Evolutionary conservation across 106 monocot species (phyloP), one percentile per base, ranked within the genome.

Genomic region (Chionographis japonica): DNA sequence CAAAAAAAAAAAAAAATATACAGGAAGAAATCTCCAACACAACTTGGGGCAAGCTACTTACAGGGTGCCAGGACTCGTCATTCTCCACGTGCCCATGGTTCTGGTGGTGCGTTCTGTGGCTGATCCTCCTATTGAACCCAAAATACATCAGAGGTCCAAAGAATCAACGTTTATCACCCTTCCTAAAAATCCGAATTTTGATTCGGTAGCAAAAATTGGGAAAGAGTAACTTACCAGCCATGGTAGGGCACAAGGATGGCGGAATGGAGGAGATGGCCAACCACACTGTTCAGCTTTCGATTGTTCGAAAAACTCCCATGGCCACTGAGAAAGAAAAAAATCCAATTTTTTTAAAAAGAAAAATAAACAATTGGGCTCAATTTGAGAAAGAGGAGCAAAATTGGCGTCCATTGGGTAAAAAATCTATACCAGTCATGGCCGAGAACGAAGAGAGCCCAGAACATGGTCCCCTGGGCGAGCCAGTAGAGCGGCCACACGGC

Each of bases 41-140:
- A 4, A 54, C 40, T 35, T 53, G 11, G 60, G 68, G 16, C 4
- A 17, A 67, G 52, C 14, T 5, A 77, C 83, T 67, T 17, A 92
- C 92, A 10, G 92, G 92, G 54, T 92, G 85, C 92, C 92, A 92
- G 1, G 92, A 92, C 41, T 92, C 92, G 37, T 92, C 92, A n/a
- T 80, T 92, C 70, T 92, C 88, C 6, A 83, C 83, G 27, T 92
- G 92, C 18, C 92, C 92, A 55, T 88, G 85, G 73, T 88, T 82
- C 77, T 88, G 81, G 70, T 92, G 92, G 53, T 92, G 92, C 0
- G 76, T 85, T 50, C 80, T 85, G 72, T 92, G 92, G 66, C 88
- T 88, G 14, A 92, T 92, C 65, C 92, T 92, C 91, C 90, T 90
- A 58, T 54, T 59, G 8, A 55, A 27, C 50, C 62, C 50, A 65